phyloP scores from a whole-genome alignment of 202 grass and related monocot species.

The Bolboschoenoplectus hybrid region DNA sequence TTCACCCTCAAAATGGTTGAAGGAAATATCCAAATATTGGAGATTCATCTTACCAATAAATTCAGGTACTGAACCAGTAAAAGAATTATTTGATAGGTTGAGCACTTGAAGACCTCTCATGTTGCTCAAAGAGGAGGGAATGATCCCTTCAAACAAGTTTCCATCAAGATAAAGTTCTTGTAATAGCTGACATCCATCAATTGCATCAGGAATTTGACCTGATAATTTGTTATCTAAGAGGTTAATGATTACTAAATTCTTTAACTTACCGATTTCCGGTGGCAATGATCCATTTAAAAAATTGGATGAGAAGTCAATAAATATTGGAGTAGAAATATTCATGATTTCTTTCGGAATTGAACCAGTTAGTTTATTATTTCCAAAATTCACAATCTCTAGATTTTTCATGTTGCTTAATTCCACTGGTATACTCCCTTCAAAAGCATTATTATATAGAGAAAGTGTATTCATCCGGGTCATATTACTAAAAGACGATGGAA shows the following conservation, averaged over 20 bases:
- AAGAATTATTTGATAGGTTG: conserved; percentile 37
- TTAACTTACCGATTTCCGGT: conserved; percentile 41
- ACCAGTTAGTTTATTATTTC: conserved; percentile 44
- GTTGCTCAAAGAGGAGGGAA: conserved; percentile 39
- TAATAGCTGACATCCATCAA: conserved; percentile 37
- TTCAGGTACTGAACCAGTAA: conserved; percentile 37
- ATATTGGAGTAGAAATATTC: not conserved
- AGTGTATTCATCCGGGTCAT: not conserved
- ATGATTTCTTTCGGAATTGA: conserved; percentile 30
- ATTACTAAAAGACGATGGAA: not conserved
- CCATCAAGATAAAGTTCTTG: conserved; percentile 36
- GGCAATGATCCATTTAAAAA: conserved; percentile 25
- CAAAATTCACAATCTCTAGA: conserved; percentile 33
- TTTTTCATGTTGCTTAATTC: conserved; percentile 36
- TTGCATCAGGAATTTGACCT: conserved; percentile 33
- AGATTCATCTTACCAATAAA: conserved; percentile 29
- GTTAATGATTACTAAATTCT: conserved; percentile 11
- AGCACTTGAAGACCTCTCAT: conserved; percentile 38
- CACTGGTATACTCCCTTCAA: conserved; percentile 43
- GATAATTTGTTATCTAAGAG: conserved; percentile 46
- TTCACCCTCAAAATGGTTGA: conserved; percentile 47
- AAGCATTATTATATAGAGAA: not conserved
- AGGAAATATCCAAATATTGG: conserved; percentile 45
- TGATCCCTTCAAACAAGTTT: conserved; percentile 31
- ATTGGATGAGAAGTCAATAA: conserved; percentile 37